Base-by-base conservation (phyloP, 352 stramenopile genomes). In the Phytophthora nicotianae region DNA sequence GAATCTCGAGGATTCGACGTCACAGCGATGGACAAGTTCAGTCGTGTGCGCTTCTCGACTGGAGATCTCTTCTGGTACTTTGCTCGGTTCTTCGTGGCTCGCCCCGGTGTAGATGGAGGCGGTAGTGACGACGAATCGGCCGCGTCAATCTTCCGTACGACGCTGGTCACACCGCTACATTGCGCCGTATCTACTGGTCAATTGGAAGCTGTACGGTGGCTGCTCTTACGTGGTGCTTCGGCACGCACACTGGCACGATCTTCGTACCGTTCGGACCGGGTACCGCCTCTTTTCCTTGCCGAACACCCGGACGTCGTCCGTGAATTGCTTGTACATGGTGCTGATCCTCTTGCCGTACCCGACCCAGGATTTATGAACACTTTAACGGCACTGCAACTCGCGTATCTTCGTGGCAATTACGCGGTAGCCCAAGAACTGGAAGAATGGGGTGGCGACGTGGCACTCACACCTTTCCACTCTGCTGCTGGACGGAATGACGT, bases 31-130 rank as follows among this genome's bases (percentile, higher is more conserved):
- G 86, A 95, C 69, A 95, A 95, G 52, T 88, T 93, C 48, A 79
- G 59, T 16, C 83, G 86, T 27, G 82, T 95, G 49, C 82, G 86
- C 5, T 89, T 95, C 51, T 88, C 70, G 21, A 95, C 86, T 8
- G 86, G 86, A 16, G 83, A 95, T 52, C 53, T 95, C 33, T 95
- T 94, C 38, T 90, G 78, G 80, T 92, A 90, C 45, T 87, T 93
- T 45, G 81, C 82, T 29, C 76, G 79, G 13, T 88, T 84, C 37
- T 86, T 95, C 32, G 76, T 95, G n/a, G 55, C 67, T 3, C 76
- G 75, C 3, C 81, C 80, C 2, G 72, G 69, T 20, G 67, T 63
- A 4, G 60, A 67, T 20, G 67, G 56, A n/a, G 53, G 60, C 20
- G 60, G 60, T 5, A 65, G 52, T 8, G 79, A 86, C 17, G 81